Evolutionary conservation across 345 rosid species (phyloP).

Genomic region (Corchorus capsularis): DNA sequence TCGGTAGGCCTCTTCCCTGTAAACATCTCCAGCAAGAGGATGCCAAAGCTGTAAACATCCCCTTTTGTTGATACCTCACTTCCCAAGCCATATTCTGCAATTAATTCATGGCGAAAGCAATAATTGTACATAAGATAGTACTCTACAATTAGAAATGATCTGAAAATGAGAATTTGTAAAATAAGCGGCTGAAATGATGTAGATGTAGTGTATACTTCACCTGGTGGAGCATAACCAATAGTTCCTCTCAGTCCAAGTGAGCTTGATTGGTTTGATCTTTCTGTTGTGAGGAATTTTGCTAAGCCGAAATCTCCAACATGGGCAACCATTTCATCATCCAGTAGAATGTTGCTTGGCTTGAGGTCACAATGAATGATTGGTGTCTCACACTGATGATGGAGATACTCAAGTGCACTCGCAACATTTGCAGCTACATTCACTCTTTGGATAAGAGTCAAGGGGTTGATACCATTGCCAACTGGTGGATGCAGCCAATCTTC

Average conservation of each 20-base stretch:
- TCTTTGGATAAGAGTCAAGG: neutral
- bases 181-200: too few relatives aligned
- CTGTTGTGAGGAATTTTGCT: neutral
- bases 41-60: constrained; percentile 36
- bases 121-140: neutral
- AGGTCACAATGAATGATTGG: constrained; percentile 27
- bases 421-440: neutral
- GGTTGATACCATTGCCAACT: neutral
- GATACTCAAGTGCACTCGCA: constrained; percentile 21
- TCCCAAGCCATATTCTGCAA: constrained; percentile 40
- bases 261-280: neutral
- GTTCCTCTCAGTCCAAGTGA: constrained; percentile 17
- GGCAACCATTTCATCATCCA: neutral
- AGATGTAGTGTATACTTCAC: too few relatives aligned
- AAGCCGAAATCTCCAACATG: constrained; percentile 11
- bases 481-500: constrained; percentile 18
- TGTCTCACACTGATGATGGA: constrained; percentile 18
- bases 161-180: neutral
- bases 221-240: constrained; percentile 30
- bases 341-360: constrained; percentile 13
- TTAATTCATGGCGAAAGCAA: neutral
- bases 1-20: constrained; percentile 11
- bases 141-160: neutral
- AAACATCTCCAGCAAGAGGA: constrained; percentile 33
- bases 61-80: constrained; percentile 21